Conservation (phyloP, 208 protist species). For the Naegleria lovaniensis region DNA sequence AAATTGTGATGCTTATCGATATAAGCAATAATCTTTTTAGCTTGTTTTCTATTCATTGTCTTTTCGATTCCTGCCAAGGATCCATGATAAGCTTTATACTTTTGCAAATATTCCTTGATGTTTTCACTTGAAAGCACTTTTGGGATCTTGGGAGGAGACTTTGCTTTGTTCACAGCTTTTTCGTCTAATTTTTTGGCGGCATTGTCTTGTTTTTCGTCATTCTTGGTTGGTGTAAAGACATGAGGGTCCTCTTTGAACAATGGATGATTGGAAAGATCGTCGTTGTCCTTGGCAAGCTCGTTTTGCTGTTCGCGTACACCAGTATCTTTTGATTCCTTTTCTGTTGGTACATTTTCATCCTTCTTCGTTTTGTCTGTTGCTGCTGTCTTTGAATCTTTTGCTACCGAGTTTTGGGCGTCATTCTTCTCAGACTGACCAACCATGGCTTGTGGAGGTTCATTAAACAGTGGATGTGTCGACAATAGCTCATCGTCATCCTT, state of each 20-base stretch:
- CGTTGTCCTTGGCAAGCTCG: no score
- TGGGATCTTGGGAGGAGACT: neutral
- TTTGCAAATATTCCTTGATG: neutral
- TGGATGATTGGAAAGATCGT: neutral
- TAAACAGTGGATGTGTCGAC: neutral
- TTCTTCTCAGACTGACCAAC: neutral
- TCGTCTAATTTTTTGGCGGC: no score
- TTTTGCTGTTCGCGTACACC: neutral
- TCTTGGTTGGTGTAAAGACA: neutral
- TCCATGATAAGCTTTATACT: neutral
- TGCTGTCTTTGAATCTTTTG: neutral
- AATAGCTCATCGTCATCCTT: neutral
- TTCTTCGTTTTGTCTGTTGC: neutral
- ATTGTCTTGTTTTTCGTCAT: neutral
- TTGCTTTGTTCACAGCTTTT: neutral
- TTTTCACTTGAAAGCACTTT: neutral
- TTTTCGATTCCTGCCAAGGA: neutral
- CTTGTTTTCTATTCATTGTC: neutral
- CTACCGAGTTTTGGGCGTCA: neutral
- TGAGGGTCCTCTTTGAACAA: neutral
- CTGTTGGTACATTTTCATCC: neutral
- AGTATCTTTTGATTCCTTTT: neutral
- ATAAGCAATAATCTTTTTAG: neutral
- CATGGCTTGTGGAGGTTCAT: neutral
- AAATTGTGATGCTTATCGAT: neutral